Evolutionary conservation across 2,329 filamentous ascomycete species (phyloP).

Genomic region (Sphaerostilbella broomeana): DNA sequence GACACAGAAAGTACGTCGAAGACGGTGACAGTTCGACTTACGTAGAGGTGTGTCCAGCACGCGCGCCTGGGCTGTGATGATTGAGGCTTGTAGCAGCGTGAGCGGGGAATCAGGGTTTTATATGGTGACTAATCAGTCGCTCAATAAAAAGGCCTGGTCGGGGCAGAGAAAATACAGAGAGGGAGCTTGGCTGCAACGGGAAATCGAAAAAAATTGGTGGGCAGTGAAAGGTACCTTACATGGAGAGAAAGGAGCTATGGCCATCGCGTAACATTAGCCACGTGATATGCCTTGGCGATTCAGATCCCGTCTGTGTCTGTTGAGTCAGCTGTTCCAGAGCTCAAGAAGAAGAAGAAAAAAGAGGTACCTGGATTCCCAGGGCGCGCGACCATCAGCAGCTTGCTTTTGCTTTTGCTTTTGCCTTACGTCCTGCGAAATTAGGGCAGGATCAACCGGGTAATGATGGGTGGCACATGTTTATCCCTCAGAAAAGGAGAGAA

Average conservation of each 20-base stretch:
- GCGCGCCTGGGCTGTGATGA: no score
- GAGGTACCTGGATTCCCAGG: no score
- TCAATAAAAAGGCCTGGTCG: neutral
- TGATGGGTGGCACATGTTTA: neutral
- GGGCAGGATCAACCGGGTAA: neutral
- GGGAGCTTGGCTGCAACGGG: neutral
- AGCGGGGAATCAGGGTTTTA: no score
- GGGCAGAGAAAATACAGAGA: conserved; percentile 2
- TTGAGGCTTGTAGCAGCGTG: no score
- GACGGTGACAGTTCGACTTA: no score
- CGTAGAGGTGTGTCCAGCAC: no score
- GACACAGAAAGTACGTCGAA: no score
- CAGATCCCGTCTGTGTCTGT: no score
- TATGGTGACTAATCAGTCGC: conserved; percentile 12
- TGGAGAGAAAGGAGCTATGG: conserved; percentile 12
- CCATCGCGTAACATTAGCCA: conserved; percentile 2
- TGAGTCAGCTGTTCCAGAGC: no score
- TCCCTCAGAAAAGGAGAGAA: conserved; percentile 6
- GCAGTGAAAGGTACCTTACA: conserved; percentile 5
- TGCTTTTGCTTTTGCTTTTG: neutral
- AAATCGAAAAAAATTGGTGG: neutral
- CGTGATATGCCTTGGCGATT: conserved; percentile 8
- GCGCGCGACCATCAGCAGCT: neutral
- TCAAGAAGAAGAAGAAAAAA: no score
- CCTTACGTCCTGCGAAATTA: neutral